Conservation (phyloP, 225 moss, liverwort and hornwort species). For the Rhytidiadelphus loreus region DNA sequence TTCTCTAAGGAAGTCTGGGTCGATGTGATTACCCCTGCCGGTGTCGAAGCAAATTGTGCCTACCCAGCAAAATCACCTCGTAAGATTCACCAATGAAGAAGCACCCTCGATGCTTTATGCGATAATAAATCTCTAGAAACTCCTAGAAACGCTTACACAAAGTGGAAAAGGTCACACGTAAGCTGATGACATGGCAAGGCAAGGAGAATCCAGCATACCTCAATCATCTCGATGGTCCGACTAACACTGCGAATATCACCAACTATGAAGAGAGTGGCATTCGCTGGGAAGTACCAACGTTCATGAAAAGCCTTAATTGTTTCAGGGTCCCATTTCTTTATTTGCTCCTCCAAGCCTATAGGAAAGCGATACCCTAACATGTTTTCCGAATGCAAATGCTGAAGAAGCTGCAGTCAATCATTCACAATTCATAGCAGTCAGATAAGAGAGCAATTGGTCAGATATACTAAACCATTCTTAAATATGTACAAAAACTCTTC, state of each 20-base stretch:
- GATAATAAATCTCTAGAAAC: background rate
- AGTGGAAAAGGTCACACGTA: background rate
- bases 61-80: conserved; percentile 12
- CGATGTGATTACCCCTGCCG: conserved; percentile 50
- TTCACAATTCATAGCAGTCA: background rate
- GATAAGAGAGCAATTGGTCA: background rate
- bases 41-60: conserved; percentile 92
- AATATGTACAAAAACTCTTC: background rate
- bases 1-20: conserved; percentile 40
- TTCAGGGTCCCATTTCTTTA: conserved; percentile 96
- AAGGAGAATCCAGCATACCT: conserved; percentile 37
- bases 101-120: background rate
- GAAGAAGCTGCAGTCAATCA: conserved; percentile 68
- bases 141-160: background rate
- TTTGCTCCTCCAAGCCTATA: conserved; percentile 95
- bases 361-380: conserved; percentile 98
- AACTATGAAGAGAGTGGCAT: conserved; percentile 98
- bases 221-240: conserved; percentile 96
- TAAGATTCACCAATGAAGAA: background rate
- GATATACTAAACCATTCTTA: background rate
- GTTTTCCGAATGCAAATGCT: conserved; percentile 96
- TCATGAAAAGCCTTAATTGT: conserved; percentile 96
- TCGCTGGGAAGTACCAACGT: conserved; percentile 99
- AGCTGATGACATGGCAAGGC: background rate
- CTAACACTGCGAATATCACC: conserved; percentile 96